Percentiles rank a stretch among this genome's conserved stretches.
Evolutionary conservation across 176 grass and related monocot species (phyloP).

Genomic region (Guadua angustifolia): DNA sequence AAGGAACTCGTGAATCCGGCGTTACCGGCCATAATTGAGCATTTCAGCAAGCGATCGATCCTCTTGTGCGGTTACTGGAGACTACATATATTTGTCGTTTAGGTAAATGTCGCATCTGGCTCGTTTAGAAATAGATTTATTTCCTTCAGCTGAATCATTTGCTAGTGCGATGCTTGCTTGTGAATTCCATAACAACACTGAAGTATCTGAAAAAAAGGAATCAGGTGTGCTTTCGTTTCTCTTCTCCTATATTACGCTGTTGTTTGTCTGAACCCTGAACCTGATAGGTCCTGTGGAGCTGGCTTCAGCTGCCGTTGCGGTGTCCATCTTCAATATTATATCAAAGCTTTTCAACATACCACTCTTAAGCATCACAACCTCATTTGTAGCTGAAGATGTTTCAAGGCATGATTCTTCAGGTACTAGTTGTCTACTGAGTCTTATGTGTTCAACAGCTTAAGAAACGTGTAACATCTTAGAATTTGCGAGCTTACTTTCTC

Average conservation of each 20-base stretch:
- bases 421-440: constrained; percentile 2
- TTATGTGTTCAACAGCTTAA: background rate
- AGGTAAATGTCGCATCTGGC: constrained; percentile 48
- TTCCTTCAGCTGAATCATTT: background rate
- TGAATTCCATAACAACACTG: background rate
- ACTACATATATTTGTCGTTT: constrained; percentile 76
- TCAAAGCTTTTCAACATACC: constrained; percentile 80
- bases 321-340: constrained; percentile 76
- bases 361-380: constrained; percentile 77
- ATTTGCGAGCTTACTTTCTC: constrained; percentile 34
- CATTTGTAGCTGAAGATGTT: constrained; percentile 84
- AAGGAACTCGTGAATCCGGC: constrained; percentile 61
- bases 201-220: background rate
- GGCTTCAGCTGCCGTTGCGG: constrained; percentile 66
- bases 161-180: background rate
- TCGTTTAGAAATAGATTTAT: background rate
- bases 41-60: constrained; percentile 78
- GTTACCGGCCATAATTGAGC: constrained; percentile 65
- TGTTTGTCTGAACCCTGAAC: constrained; percentile 17
- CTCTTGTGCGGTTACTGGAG: constrained; percentile 65
- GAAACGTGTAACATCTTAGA: background rate
- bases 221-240: background rate
- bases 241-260: background rate
- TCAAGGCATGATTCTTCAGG: constrained; percentile 56
- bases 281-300: constrained; percentile 66